Evolutionary conservation across 2,329 filamentous ascomycete genomes (phyloP), one percentile per base, ranked within the genome.

Genomic region (Xylaria sp.): DNA sequence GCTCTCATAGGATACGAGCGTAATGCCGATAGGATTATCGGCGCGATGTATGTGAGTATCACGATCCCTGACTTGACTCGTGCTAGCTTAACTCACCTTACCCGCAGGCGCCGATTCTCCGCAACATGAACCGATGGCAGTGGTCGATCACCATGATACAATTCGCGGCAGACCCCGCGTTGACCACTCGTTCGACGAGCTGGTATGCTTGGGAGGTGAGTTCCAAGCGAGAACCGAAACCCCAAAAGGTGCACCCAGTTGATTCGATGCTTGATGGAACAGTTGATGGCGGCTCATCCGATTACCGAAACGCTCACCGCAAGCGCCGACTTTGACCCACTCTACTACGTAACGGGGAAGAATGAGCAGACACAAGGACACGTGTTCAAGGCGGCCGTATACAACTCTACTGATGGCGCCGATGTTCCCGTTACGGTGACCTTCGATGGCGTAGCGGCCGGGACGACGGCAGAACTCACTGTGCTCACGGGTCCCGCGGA

Each of bases 1-100:
- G 87, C 84, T 58, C 78, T 90, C 15, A 80, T 90, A 64, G 85
- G 87, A 17, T 84, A 85, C 31, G 88, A 91, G 79, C 81, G 88
- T 59, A 90, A 90, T 74, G 80, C 81, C 3, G 85, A 89, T 67
- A 80, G 82, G 19, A 80, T 89, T 46, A 80, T 82, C 2, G 84
- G 83, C 6, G 80, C 82, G 0, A 78, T 81, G 55, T 86, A 84
- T 65, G 80, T 76, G 19, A 11, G 60, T 53, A 46, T 4, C 19
- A 63, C 38, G 9, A 53, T 14, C 40, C 11, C 35, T 11, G 12
- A 14, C 6, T 17, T 38, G 4, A 19, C 8, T 15, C 2, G 17
- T 5, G 19, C 7, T 15, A 35, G n/a, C 17, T 35, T 17, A 42
- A 42, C 53, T 65, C n/a, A 62, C 40, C 1, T 42, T 14, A n/a